phyloP scores from a whole-genome alignment of 2,329 filamentous ascomycete species.

The Elsinoe batatas region DNA sequence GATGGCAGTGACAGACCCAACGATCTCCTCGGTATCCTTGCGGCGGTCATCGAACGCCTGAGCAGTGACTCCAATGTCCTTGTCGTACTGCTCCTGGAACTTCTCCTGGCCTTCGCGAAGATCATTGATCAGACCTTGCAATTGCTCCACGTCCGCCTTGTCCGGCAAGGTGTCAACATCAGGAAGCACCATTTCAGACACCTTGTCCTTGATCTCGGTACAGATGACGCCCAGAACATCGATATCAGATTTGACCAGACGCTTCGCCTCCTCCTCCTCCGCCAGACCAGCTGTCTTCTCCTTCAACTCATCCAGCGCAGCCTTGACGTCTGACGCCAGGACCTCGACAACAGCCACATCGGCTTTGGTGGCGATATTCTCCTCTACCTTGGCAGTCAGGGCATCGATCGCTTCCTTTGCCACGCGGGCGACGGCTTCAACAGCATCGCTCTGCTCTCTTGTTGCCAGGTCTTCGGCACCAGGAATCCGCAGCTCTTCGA shows the following conservation, averaged over 20 bases:
- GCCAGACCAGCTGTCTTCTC: constrained; percentile 20
- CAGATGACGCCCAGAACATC: constrained; percentile 70
- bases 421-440: constrained; percentile 62
- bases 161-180: constrained; percentile 62
- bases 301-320: constrained; percentile 60
- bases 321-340: constrained; percentile 67
- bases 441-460: constrained; percentile 48
- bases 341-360: constrained; percentile 69
- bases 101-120: constrained; percentile 52
- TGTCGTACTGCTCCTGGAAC: constrained; percentile 62
- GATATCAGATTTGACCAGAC: constrained; percentile 68
- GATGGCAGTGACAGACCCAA: constrained; percentile 69
- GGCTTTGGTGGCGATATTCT: constrained; percentile 61
- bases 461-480: constrained; percentile 60
- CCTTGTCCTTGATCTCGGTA: constrained; percentile 70
- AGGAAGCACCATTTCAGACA: constrained; percentile 63
- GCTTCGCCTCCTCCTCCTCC: constrained; percentile 32
- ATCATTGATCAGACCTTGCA: constrained; percentile 44
- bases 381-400: constrained; percentile 57
- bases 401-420: constrained; percentile 63
- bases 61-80: constrained; percentile 61
- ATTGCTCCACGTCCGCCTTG: constrained; percentile 62
- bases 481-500: constrained; percentile 64
- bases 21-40: constrained; percentile 67
- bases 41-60: constrained; percentile 78